Conservation (phyloP, 2,329 filamentous ascomycete genomes). For the Sclerotinia subarctica region DNA sequence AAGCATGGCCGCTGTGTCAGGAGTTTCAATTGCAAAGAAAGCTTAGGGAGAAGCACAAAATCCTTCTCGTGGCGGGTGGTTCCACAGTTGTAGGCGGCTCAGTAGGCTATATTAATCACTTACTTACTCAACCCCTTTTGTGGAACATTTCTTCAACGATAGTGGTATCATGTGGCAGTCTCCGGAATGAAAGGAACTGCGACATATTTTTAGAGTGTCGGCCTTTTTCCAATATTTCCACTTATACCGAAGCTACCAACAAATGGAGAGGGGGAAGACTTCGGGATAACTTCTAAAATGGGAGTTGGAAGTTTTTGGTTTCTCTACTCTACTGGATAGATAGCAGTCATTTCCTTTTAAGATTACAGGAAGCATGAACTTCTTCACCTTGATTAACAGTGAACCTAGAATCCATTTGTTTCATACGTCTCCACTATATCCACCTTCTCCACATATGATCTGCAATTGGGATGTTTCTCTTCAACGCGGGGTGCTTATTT, state of each 20-base stretch:
- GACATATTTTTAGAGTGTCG: not conserved
- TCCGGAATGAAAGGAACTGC: not conserved
- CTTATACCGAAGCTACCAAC: not conserved
- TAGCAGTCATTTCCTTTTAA: not conserved
- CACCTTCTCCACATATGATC: not conserved
- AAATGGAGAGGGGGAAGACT: too few relatives aligned
- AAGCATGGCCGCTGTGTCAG: not conserved
- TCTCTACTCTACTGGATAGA: too few relatives aligned
- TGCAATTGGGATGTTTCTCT: not conserved
- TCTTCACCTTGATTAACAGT: not conserved
- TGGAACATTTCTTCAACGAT: not conserved
- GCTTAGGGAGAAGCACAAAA: not conserved
- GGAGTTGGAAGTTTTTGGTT: too few relatives aligned
- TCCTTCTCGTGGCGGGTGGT: not conserved
- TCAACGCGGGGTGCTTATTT: too few relatives aligned
- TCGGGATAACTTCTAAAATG: too few relatives aligned
- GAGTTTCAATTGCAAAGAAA: not conserved
- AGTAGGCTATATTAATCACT: not conserved
- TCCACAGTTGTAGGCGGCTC: too few relatives aligned
- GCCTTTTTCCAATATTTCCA: conserved; percentile 1
- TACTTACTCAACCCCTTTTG: not conserved
- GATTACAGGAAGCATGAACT: not conserved
- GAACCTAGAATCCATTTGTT: not conserved
- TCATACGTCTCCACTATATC: not conserved
- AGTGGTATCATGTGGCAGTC: too few relatives aligned